phyloP scores from a whole-genome alignment of 78 protist species.

The slime mould (Dictyostelium discoideum) region dicty_2.7 NC_007088.5:7322001-7322500 shows the following conservation, averaged over 20 bases:
- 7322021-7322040: slow-evolving; percentile 74
- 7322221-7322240: no score
- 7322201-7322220: no score
- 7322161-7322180: background rate
- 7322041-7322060: slow-evolving; percentile 64
- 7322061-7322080: slow-evolving; percentile 57
- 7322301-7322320: background rate
- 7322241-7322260: no score
- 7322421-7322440: background rate
- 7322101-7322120: slow-evolving; percentile 64
- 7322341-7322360: no score
- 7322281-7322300: background rate
- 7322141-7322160: background rate
- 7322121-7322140: slow-evolving; percentile 4
- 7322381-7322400: no score
- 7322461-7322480: background rate
- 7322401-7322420: background rate
- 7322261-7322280: background rate
- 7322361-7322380: no score
- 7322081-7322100: slow-evolving; percentile 33
- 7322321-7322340: no score
- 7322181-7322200: no score
- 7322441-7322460: no score
- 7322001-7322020: slow-evolving; percentile 88
- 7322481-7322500: no score